Conservation (phyloP, 192 early-diverging fungal genomes). For the Backusella sp. region DNA sequence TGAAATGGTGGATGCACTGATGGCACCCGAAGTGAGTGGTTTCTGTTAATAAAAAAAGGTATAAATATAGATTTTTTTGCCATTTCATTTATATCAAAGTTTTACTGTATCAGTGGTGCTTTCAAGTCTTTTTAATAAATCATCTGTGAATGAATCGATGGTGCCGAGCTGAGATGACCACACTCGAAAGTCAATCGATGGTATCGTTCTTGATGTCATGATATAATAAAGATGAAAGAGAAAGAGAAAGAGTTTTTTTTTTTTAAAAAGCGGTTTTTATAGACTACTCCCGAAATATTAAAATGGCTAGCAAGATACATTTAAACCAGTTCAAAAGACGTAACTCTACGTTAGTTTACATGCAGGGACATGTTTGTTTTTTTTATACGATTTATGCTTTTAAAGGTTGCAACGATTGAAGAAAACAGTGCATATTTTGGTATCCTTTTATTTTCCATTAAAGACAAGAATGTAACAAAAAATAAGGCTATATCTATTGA, state of each 20-base stretch:
- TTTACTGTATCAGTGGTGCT: neutral
- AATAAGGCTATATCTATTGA: conserved; percentile 17
- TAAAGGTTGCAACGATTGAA: no score
- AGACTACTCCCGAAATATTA: neutral
- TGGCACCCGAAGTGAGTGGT: neutral
- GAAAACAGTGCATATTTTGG: neutral
- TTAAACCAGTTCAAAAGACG: neutral
- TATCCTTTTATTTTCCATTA: neutral
- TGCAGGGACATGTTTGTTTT: neutral
- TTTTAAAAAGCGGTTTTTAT: neutral
- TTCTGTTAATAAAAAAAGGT: neutral
- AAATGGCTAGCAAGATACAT: neutral
- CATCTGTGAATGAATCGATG: neutral
- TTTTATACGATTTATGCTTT: no score
- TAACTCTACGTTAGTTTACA: neutral
- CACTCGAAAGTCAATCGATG: neutral
- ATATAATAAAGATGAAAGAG: neutral
- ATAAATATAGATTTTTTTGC: neutral
- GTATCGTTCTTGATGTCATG: neutral
- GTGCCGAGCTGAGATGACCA: neutral
- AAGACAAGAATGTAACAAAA: neutral
- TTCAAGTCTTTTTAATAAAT: neutral
- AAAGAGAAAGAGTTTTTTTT: neutral
- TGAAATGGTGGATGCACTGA: neutral
- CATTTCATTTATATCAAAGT: no score